Percentiles rank a stretch among this genome's conserved stretches.
phyloP scores from a whole-genome alignment of 2,329 filamentous ascomycete species.

The Blastomyces silverae region DNA sequence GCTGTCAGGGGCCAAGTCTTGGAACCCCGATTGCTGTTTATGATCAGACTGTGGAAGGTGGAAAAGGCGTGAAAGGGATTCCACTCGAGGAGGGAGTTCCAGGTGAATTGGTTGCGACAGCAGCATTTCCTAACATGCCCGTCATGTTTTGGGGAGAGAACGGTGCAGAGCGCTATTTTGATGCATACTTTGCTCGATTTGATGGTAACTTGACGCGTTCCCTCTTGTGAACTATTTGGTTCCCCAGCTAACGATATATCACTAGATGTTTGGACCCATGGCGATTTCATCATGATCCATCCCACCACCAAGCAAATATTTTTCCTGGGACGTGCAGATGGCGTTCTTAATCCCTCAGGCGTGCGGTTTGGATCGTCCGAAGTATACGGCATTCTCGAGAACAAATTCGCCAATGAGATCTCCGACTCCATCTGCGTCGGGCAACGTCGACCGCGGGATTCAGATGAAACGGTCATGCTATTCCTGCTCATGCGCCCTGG shows the following conservation, averaged over 20 bases:
- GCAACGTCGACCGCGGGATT: slow-evolving; percentile 57
- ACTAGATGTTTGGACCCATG: slow-evolving; percentile 71
- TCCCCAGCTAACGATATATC: slow-evolving; percentile 51
- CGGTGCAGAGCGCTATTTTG: slow-evolving; percentile 50
- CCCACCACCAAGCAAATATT: slow-evolving; percentile 54
- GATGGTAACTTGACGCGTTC: slow-evolving; percentile 29
- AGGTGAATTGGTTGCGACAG: slow-evolving; percentile 66
- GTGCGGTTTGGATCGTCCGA: slow-evolving; percentile 74
- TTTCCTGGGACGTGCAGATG: slow-evolving; percentile 49
- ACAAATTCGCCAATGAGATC: slow-evolving; percentile 54
- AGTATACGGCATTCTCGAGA: slow-evolving; percentile 63
- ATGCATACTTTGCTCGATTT: slow-evolving; percentile 55
- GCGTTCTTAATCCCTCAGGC: slow-evolving; percentile 71
- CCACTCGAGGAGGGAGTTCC: slow-evolving; percentile 58
- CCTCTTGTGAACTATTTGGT: slow-evolving; percentile 52
- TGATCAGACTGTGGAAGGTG: slow-evolving; percentile 48
- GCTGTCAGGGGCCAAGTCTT: slow-evolving; percentile 49
- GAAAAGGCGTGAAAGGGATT: slow-evolving; percentile 41
- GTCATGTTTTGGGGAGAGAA: slow-evolving; percentile 54
- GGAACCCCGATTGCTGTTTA: slow-evolving; percentile 54
- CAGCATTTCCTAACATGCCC: slow-evolving; percentile 69
- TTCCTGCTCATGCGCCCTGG: slow-evolving; percentile 57
- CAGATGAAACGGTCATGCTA: slow-evolving; percentile 53
- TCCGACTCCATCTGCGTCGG: slow-evolving; percentile 74
- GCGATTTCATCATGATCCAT: slow-evolving; percentile 69